Base-by-base conservation (phyloP, 1,284 basidiomycete species). In the Termitomyces sp. region DNA sequence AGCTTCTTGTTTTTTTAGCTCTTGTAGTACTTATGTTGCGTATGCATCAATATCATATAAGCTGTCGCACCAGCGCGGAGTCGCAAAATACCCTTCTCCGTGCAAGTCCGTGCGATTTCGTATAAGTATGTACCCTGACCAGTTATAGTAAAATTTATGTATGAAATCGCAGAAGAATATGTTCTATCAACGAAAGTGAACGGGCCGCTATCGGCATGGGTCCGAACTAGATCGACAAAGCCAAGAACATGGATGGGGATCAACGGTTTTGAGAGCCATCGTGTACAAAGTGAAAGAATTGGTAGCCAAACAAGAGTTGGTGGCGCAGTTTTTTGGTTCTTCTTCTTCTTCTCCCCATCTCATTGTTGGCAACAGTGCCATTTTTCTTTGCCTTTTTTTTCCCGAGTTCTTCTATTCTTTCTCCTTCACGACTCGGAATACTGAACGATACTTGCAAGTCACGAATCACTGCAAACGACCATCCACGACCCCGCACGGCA, bases 301-400 rank as follows among this genome's bases (percentile, higher is more conserved):
- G 56, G 48, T 48, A 61, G 59, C 62, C 63, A 64, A 64, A 65
- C 61, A 64, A 65, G 52, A 52, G 33, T 56, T 54, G 52, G 64
- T 66, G 64, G 67, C 63, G 66, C 59, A 58, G 46, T 53, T 53
- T 54, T 53, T 24, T 19, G 55, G 48, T 62, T 62, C 59, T 65
- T 58, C 57, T 61, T 58, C 57, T 61, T 55, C 61, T 65, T 59
- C 50, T 53, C 50, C 54, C 47, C 60, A 54, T 58, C 59, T 61
- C 58, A 60, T 60, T 62, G 58, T 64, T 63, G 58, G 54, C 58
- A 58, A 57, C 47, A 62, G 59, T 58, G 52, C 56, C 66, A 62
- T 65, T 68, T 61, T 66, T 65, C 66, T 62, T 62, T 63, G 55
- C 58, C 59, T 64, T 64, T 66, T 64, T 66, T 63, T 58, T 63